Evolutionary conservation across 2,329 filamentous ascomycete genomes (phyloP), one percentile per base, ranked within the genome.

Genomic region (Trichophyton schoenleinii): DNA sequence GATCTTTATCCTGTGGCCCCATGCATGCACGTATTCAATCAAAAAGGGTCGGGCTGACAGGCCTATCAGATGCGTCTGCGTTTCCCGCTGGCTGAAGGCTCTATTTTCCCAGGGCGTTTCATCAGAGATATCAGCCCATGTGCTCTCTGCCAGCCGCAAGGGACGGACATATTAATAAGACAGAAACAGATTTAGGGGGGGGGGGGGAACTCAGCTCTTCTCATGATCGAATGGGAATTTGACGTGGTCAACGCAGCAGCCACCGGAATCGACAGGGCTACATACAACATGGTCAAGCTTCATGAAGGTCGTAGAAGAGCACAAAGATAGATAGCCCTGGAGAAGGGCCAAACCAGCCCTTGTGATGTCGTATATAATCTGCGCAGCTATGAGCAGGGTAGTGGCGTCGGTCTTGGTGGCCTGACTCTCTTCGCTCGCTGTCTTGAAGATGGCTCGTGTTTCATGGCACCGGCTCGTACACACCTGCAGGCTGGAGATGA

Each of bases 221-320:
- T 36, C 52, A 55, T 55, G 52, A 55, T 55, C 28, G 52, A 55
- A 55, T 55, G n/a, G 52, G 52, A 28, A 36, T 4, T 55, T 55
- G 52, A 55, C 52, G 52, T 55, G 52, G 52, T 55, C 52, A 18
- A 34, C 28, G 31, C 52, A 36, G 9, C n/a, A 34, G 28, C 52
- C 52, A 55, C 4, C n/a, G 20, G 46, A 52, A 36, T 36, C 28
- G 28, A n/a, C 28, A 28, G 9, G 34, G 34, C 34, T 38, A 13
- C 3, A 38, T 38, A 22, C 34, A 38, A 38, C 9, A 38, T 38
- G 34, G 11, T 38, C 34, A 2, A 38, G 31, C 22, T 53, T n/a
- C n/a, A 18, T 18, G 28, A 36, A 3, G n/a, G 52, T 15, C 31
- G 28, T 52, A 52, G 20, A 15, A 25, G 20, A 25, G 8, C 46